A percentile compares a stretch with the other conserved stretches of the same genome.
These are phyloP conservation scores for Wickerhamomyces canadensis DNA, from an alignment of 805 yeast genomes.

Conservation along the genomic window DNA sequence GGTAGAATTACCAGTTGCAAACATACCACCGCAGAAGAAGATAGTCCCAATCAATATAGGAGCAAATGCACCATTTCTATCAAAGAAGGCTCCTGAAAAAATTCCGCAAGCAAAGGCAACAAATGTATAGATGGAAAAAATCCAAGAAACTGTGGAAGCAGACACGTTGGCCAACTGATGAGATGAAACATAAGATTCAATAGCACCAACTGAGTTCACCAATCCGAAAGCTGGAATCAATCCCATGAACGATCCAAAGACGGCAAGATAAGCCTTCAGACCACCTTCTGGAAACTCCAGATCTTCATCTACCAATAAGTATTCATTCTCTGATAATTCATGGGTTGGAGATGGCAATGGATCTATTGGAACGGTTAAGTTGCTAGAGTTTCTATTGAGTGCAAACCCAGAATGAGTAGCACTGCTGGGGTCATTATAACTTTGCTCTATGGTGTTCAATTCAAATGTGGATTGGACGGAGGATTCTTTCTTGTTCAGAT, in stretches of 20 bases:
- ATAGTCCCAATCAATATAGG: slow-evolving; percentile 41
- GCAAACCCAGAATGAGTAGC: no score
- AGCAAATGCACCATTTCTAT: slow-evolving; percentile 47
- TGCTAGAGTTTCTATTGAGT: neutral
- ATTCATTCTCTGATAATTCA: neutral
- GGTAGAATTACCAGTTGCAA: slow-evolving; percentile 52
- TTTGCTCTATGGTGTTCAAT: neutral
- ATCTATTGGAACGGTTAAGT: neutral
- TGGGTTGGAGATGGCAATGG: neutral
- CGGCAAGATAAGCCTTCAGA: slow-evolving; percentile 46
- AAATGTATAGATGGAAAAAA: slow-evolving; percentile 56
- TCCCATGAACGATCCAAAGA: slow-evolving; percentile 58
- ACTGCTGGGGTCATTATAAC: no score
- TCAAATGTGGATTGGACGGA: neutral
- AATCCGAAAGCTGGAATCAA: slow-evolving; percentile 54
- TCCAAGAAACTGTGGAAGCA: slow-evolving; percentile 56
- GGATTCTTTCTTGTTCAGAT: neutral
- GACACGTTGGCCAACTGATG: slow-evolving; percentile 47
- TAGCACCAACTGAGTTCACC: slow-evolving; percentile 58
- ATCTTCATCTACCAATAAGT: slow-evolving; percentile 6
- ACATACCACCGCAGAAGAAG: slow-evolving; percentile 44
- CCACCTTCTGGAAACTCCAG: slow-evolving; percentile 52
- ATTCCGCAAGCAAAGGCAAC: slow-evolving; percentile 48
- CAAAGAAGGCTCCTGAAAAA: slow-evolving; percentile 56
- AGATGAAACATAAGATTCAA: slow-evolving; percentile 52